Evolutionary conservation across 1,284 basidiomycete genomes (phyloP).

Genomic region (Phellopilus nigrolimitatus): DNA sequence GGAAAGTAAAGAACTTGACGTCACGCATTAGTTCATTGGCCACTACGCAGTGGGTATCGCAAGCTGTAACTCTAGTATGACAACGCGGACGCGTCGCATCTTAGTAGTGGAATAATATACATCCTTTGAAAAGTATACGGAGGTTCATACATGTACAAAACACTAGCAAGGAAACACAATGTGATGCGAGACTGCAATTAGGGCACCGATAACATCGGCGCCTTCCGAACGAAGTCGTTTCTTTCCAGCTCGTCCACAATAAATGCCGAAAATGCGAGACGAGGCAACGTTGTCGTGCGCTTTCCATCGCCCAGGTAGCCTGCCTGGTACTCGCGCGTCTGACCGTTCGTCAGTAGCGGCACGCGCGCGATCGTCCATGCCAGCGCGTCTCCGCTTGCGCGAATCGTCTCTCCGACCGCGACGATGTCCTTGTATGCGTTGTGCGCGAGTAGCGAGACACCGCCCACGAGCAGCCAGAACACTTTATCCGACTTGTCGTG

Average conservation of each 20-base stretch:
- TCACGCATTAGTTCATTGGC: too few species aligned
- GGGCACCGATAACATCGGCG: slow-evolving; percentile 24
- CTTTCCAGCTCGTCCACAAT: slow-evolving; percentile 49
- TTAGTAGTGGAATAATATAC: too few species aligned
- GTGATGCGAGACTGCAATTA: too few species aligned
- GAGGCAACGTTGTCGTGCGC: slow-evolving; percentile 41
- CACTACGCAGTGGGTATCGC: too few species aligned
- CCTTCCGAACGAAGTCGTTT: slow-evolving; percentile 40
- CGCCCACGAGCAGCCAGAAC: slow-evolving; percentile 41
- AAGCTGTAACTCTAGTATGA: too few species aligned
- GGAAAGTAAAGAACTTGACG: too few species aligned
- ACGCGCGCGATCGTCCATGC: slow-evolving; percentile 68
- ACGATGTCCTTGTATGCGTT: slow-evolving; percentile 45
- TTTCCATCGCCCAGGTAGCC: slow-evolving; percentile 64
- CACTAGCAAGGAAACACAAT: too few species aligned
- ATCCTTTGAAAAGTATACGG: too few species aligned
- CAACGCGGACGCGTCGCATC: too few species aligned
- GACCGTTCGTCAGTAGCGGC: slow-evolving; percentile 48
- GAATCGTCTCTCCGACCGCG: slow-evolving; percentile 50
- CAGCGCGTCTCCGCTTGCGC: slow-evolving; percentile 42
- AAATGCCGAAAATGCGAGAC: slow-evolving; percentile 56
- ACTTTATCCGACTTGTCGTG: slow-evolving; percentile 49
- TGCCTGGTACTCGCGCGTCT: slow-evolving; percentile 41
- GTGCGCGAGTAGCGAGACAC: slow-evolving; percentile 34
- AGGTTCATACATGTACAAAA: too few species aligned